Percentiles rank a stretch among this genome's conserved stretches.
Conservation (phyloP, 2,329 filamentous ascomycete genomes). For the Tolypocladium amazonense region DNA sequence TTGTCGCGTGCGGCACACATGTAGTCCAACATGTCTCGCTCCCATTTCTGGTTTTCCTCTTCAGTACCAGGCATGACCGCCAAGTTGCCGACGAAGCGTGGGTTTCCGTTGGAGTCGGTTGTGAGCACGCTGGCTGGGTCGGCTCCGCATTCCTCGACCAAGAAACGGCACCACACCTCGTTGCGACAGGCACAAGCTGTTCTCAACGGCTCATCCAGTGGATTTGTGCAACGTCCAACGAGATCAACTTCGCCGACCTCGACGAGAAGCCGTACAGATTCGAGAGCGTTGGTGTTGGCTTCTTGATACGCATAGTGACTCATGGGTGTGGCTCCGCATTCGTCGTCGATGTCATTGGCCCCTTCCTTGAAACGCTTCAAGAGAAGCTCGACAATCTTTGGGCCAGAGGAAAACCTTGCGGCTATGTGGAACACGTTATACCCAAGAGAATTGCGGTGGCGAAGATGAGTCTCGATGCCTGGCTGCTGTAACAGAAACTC, state of each 20-base stretch:
- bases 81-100: not conserved
- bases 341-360: not conserved
- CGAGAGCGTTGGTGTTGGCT: not conserved
- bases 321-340: not conserved
- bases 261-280: not conserved
- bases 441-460: not conserved
- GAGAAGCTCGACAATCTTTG: not conserved
- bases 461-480: not conserved
- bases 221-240: not conserved
- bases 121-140: not conserved
- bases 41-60: too few relatives aligned
- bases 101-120: not conserved
- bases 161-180: not conserved
- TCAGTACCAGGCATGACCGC: too few relatives aligned
- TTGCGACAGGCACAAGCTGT: not conserved
- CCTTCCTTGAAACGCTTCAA: not conserved
- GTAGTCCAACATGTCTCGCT: too few relatives aligned
- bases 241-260: not conserved
- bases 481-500: not conserved
- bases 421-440: not conserved
- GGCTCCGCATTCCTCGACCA: not conserved
- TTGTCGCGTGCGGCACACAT: too few relatives aligned
- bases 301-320: not conserved
- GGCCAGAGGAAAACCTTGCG: not conserved
- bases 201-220: not conserved